Base-by-base conservation (phyloP, 2,329 filamentous ascomycete species). In the Leptographium radiaticola region DNA sequence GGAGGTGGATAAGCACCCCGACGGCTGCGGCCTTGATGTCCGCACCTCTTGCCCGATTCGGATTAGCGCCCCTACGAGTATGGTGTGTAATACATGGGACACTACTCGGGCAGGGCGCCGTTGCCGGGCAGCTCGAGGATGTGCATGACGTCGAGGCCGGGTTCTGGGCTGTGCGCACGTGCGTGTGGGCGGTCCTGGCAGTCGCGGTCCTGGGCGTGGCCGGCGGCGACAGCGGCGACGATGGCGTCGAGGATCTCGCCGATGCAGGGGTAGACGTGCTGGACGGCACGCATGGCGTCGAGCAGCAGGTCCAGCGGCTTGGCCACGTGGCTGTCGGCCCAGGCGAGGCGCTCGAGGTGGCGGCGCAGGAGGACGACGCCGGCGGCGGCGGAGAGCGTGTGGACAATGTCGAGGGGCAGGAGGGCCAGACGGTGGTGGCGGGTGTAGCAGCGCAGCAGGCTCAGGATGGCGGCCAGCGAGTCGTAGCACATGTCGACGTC, bases 401-500 rank as follows among this genome's bases (percentile, higher is more conserved):
- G 72, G 9, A 75, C 71, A 58, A 75, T 73, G 52, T 74, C 71
- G 0, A 76, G 61, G 0, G 74, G 72, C 13, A 76, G 63, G 15
- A 66, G 65, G n/a, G 64, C 62, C 59, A 67, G 73, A 20, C 66
- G 65, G 59, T 76, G 74, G 56, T 70, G 70, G 20, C 69, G 67
- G 8, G 66, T 66, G 57, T 72, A 75, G 47, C 64, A 70, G 33
- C 70, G 65, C 60, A 76, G 66, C 2, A 76, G 62, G 16, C 70
- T 67, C 18, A 74, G 62, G 18, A 76, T 69, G 11, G 70, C 70
- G 16, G 69, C 66, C 0, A 76, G 62, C 1, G 73, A 75, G 54
- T 73, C 69, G 57, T 75, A 75, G 62, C 74, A 76, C 12, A 74
- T 73, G 53, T 75, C 68, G 9, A 76, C 68, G 40, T 74, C 72